phyloP scores from a whole-genome alignment of 2,329 filamentous ascomycete genomes.

The Trichoderma atrobrunneum region DNA sequence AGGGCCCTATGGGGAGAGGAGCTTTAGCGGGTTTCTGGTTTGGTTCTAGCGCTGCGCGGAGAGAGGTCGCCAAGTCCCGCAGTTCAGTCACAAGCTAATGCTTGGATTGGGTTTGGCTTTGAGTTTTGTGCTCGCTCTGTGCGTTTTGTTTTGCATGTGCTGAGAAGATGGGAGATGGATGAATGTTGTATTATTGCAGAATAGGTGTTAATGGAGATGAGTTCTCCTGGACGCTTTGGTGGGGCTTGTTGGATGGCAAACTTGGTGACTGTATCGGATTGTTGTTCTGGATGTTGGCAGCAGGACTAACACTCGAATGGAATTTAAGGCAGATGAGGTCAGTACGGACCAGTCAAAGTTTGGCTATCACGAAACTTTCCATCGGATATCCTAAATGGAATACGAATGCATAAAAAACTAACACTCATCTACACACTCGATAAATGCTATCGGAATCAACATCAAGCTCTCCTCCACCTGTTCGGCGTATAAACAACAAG shows the following conservation, averaged over 20 bases:
- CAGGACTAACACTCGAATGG: neutral
- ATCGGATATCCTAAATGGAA: neutral
- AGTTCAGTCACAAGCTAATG: neutral
- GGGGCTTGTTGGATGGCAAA: neutral
- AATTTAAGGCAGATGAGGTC: neutral
- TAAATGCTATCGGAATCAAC: neutral
- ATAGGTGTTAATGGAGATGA: neutral
- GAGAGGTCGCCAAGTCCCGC: neutral
- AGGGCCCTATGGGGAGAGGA: neutral
- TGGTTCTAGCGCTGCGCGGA: conserved; percentile 16
- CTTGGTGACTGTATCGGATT: neutral
- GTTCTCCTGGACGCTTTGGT: neutral
- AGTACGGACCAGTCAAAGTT: neutral
- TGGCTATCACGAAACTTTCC: neutral
- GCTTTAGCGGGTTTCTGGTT: conserved; percentile 5
- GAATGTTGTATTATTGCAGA: neutral
- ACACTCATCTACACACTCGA: too few relatives aligned
- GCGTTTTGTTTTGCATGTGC: neutral
- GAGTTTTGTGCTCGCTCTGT: neutral
- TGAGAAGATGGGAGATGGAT: neutral
- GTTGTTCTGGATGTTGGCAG: neutral
- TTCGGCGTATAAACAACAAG: neutral
- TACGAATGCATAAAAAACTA: neutral
- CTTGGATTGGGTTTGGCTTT: neutral
- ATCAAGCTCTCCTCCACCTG: neutral